Evolutionary conservation across 225 moss, liverwort and hornwort species (phyloP), one percentile per base, ranked within the genome.

Genomic region (Bryum argenteum): DNA sequence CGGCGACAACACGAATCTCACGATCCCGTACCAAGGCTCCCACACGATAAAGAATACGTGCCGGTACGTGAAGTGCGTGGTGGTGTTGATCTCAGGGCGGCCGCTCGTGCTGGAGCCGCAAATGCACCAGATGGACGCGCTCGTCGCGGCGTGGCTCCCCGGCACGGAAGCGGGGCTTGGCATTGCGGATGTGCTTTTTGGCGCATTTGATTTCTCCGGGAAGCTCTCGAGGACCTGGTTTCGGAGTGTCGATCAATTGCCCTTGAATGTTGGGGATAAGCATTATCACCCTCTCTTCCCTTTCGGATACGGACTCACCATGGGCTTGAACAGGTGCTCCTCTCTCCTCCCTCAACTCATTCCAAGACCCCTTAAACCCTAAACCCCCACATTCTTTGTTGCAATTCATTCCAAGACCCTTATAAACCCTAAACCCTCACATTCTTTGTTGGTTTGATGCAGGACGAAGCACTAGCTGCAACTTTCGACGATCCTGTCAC

Each of bases 81-180:
- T 87, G 47, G 71, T 87, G 63, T 4, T 87, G 6, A 74, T 87
- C 8, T 83, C 83, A 2, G 87, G 87, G 8, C 47, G 87, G 66
- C 87, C 87, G 1, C n/a, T 87, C 70, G 71, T 87, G 73, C 63
- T 87, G 41, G 76, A 73, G 58, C 87, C 87, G 2, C 70, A 76
- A 9, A 11, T 87, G 67, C 78, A 67, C 50, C 52, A 54, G 11
- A 81, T 87, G 73, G 87, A 84, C 56, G 84, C 81, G 6, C 65
- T 87, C 24, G 79, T 87, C n/a, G 79, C 87, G 33, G 87, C 87
- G 12, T 87, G 87, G 87, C 50, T 87, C 71, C 87, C 87, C 0
- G 87, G 87, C 40, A 81, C 87, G 8, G 87, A 87, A 69, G 79
- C 85, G 0, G 87, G 87, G 13, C 56, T 79, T 3, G 87, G 84